These are phyloP conservation scores for Emergomyces orientalis DNA, from an alignment of 2,329 filamentous ascomycete species.

Conservation along the genomic window DNA sequence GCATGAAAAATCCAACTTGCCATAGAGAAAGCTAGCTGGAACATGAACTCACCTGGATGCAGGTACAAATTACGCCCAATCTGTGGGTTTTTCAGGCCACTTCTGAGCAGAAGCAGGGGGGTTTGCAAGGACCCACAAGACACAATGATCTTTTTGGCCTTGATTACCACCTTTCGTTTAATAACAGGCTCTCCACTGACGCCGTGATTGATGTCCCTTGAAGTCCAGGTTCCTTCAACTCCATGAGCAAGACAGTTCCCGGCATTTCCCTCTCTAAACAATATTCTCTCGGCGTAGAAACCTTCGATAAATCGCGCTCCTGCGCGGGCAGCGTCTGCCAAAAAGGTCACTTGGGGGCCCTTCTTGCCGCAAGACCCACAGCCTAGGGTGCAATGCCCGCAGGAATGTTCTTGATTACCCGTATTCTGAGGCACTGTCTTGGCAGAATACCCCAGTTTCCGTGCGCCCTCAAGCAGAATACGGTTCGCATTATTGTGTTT, in stretches of 20 bases:
- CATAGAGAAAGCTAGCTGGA: neutral
- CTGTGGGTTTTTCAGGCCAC: conserved; percentile 69
- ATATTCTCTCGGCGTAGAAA: conserved; percentile 59
- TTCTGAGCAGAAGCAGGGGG: conserved; percentile 65
- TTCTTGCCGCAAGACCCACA: conserved; percentile 63
- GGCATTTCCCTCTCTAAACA: conserved; percentile 50
- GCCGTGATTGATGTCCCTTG: conserved; percentile 55
- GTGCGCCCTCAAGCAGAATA: conserved; percentile 63
- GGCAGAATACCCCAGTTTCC: conserved; percentile 62
- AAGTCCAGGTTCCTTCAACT: conserved; percentile 65
- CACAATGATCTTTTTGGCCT: conserved; percentile 72
- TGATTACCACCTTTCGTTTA: conserved; percentile 57
- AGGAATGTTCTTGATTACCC: conserved; percentile 62
- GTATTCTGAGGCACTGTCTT: conserved; percentile 70
- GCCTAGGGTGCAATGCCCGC: conserved; percentile 54
- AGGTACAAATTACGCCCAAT: conserved; percentile 74
- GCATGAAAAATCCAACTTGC: neutral
- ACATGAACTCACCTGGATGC: conserved; percentile 57
- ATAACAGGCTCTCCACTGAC: conserved; percentile 45
- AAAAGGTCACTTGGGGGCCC: conserved; percentile 65
- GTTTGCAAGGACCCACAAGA: conserved; percentile 67
- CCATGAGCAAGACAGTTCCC: conserved; percentile 55
- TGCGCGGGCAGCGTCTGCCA: conserved; percentile 67
- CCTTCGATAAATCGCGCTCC: conserved; percentile 80
- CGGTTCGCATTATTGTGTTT: conserved; percentile 65